Base-by-base conservation (phyloP, 257 asterid genomes). In the Nyctanthes arbortristis region DNA sequence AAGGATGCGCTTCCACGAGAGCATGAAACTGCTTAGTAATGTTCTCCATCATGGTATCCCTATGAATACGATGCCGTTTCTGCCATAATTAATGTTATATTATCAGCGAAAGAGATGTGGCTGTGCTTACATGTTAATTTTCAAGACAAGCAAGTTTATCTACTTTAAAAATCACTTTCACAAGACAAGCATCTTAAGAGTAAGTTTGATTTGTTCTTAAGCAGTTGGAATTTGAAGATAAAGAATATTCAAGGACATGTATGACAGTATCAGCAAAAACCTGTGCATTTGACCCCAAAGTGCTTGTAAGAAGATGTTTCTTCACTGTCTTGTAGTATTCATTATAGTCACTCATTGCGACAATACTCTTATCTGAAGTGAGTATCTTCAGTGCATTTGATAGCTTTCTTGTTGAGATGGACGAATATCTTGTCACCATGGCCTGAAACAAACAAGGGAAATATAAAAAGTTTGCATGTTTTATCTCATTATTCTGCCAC, bases 331-430 rank as follows among this genome's bases (percentile, higher is more conserved):
- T 87, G 85, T 91, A 80, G 45, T 83, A 91, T 5, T 90, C 97
- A 65, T 86, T 59, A 62, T 93, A 86, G 73, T 91, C 99, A 66
- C 96, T 81, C 87, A 87, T 78, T 1, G 97, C 96, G 20, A 93
- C 84, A 0, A 91, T 84, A 57, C 79, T 85, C 78, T 93, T 87
- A 72, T 84, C 89, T 47, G 49, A 35, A 22, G 96, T 87, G 73
- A 93, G 91, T 63, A 81, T 87, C 75, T 62, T 84, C 40, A 91
- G 45, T 28, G 97, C 96, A n/a, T 85, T 94, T 14, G 99, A 83
- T 2, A 91, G 85, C 88, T 91, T 93, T 61, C 99, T 76, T 13
- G 96, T 73, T 37, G 99, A 91, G 80, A 93, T 86, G 56, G 95
- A 84, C 0, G 93, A 67, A 80, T 79, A 89, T 65, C 82, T 89